Evolutionary conservation across 257 asterid genomes (phyloP).

Genomic region (Solanum ossicruentum): DNA sequence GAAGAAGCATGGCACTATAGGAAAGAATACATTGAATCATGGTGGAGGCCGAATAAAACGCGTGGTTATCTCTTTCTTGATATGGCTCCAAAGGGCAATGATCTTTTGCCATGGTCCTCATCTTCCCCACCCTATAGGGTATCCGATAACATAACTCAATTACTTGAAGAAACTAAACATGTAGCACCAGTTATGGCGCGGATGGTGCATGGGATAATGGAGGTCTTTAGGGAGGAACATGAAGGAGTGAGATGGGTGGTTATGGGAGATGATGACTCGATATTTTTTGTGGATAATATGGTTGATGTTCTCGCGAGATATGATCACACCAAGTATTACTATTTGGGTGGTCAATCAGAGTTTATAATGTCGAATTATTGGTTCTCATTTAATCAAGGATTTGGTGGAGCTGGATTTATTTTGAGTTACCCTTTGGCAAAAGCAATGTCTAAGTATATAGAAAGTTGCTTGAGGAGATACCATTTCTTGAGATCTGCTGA

Average conservation of each 20-base stretch:
- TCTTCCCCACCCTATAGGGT: slow-evolving; percentile 35
- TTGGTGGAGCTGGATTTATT: slow-evolving; percentile 67
- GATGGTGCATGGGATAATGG: slow-evolving; percentile 52
- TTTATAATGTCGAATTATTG: slow-evolving; percentile 32
- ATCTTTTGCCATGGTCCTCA: slow-evolving; percentile 41
- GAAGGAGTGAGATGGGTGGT: slow-evolving; percentile 46
- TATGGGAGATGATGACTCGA: slow-evolving; percentile 67
- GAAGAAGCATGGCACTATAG: slow-evolving; percentile 28
- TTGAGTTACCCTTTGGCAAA: slow-evolving; percentile 49
- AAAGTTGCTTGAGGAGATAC: slow-evolving; percentile 34
- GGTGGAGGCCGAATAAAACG: slow-evolving; percentile 40
- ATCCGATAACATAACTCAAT: slow-evolving; percentile 14
- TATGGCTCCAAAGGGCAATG: slow-evolving; percentile 14
- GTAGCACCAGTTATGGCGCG: slow-evolving; percentile 24
- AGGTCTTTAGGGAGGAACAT: slow-evolving; percentile 24
- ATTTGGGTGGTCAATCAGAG: slow-evolving; percentile 54
- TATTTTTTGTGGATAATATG: slow-evolving; percentile 52
- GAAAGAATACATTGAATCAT: slow-evolving; percentile 32
- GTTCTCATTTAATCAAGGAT: slow-evolving; percentile 45
- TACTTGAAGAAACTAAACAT: slow-evolving; percentile 17
- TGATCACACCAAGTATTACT: slow-evolving; percentile 46
- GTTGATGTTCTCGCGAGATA: slow-evolving; percentile 27
- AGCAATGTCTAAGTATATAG: slow-evolving; percentile 33
- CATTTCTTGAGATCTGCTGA: slow-evolving; percentile 30
- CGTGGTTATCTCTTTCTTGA: slow-evolving; percentile 39